Base-by-base conservation (phyloP, 2,329 filamentous ascomycete genomes). In the Botrytis pseudocinerea region DNA sequence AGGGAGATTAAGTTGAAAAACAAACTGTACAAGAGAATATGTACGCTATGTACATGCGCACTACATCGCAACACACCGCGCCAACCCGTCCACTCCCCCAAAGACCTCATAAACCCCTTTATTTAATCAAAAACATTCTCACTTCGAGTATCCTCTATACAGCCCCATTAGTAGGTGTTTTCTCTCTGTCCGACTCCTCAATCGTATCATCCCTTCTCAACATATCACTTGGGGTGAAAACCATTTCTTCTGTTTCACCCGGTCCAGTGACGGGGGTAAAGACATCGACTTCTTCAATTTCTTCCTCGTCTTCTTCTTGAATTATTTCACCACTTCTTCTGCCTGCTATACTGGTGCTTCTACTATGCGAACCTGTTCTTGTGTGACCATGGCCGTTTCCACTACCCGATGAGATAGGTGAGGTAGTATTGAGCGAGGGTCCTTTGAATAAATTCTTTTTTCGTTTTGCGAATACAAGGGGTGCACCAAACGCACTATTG, bases 401-500 rank as follows among this genome's bases (percentile, higher is more conserved):
- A 42, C 82, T 78, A 61, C 73, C 73, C 10, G 72, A 71, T 46
- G 74, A 44, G 16, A 48, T 72, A 16, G 77, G 74, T 1, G 75
- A 77, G 25, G 74, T 75, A 9, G 79, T 84, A 76, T 88, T 87
- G 44, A 92, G 83, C 82, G 90, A 90, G 0, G 93, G 93, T 0
- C 93, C 93, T 80, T 95, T 95, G 84, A 97, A 96, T 2, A 95
- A 82, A 72, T 90, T 93, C 73, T 92, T 88, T 83, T 95, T 97
- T 73, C 93, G 85, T 80, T 94, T 94, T 1, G 93, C 93, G 79
- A 96, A 97, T 62, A 94, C 85, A 0, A 96, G 87, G 4, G 90
- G 90, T 0, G 87, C 86, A 4, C 71, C 71, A 20, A 70, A 70
- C 18, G 84, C 85, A 73, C 89, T 88, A 1, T 90, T 90, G 38